Evolutionary conservation across 148 eudicot species (phyloP).

Genomic region (Silene latifolia): DNA sequence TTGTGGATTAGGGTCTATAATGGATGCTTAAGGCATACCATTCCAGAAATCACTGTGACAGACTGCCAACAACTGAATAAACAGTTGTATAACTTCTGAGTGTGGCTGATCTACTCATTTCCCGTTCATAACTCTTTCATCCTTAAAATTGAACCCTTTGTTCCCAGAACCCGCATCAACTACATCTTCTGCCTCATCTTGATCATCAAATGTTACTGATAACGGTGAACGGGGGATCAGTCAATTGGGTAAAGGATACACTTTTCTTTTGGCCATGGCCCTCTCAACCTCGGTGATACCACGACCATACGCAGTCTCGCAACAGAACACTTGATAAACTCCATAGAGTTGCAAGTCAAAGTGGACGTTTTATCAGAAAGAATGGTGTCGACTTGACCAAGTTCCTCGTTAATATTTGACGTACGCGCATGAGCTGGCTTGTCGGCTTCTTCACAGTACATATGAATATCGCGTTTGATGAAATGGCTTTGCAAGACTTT

Average conservation of each 20-base stretch:
- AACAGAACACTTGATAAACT: constrained; percentile 84
- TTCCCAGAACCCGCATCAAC: constrained; percentile 22
- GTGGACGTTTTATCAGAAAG: constrained; percentile 95
- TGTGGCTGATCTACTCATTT: constrained; percentile 73
- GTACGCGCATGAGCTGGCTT: constrained; percentile 27
- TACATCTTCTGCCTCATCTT: constrained; percentile 8
- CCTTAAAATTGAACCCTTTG: constrained; percentile 90
- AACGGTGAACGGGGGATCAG: constrained; percentile 47
- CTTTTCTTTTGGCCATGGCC: constrained; percentile 77
- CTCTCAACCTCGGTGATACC: constrained; percentile 84
- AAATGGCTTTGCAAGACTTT: constrained; percentile 85
- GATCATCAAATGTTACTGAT: constrained; percentile 13
- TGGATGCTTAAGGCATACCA: no score
- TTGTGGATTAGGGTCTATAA: no score
- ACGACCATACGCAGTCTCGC: constrained; percentile 90
- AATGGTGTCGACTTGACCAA: constrained; percentile 92
- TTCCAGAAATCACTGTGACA: constrained; percentile 94
- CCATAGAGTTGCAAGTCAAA: constrained; percentile 94
- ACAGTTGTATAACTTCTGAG: constrained; percentile 65
- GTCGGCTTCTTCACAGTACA: constrained; percentile 89
- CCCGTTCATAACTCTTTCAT: constrained; percentile 71
- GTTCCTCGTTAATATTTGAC: constrained; percentile 36
- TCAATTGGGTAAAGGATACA: constrained; percentile 40
- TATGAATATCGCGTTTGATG: constrained; percentile 75
- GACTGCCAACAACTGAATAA: constrained; percentile 63